Evolutionary conservation across 164 flowering plant genomes (phyloP).

Genomic region (Dillenia turbinata): DNA sequence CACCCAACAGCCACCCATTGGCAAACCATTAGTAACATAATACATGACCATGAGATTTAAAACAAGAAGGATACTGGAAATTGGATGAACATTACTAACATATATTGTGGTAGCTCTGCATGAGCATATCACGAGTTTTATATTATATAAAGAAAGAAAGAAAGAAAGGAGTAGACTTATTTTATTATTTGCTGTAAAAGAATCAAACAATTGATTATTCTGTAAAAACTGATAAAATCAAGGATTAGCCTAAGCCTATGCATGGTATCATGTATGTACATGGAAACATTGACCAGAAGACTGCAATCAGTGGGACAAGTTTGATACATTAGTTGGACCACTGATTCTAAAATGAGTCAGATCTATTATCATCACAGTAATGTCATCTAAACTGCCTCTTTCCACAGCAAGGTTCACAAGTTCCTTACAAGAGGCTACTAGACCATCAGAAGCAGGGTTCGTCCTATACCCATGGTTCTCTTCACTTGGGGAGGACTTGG

Average conservation of each 20-base stretch:
- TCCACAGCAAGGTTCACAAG: conserved; percentile 53
- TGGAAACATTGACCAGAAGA: conserved; percentile 1
- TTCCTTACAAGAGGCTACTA: conserved; percentile 59
- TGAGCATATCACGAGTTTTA: too few relatives aligned
- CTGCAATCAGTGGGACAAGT: not conserved
- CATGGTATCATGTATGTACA: conserved; percentile 3
- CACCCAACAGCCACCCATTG: too few relatives aligned
- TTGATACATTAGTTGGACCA: conserved; percentile 8
- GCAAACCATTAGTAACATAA: too few relatives aligned
- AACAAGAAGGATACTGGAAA: too few relatives aligned
- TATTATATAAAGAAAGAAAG: too few relatives aligned
- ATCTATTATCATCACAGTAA: conserved; percentile 82
- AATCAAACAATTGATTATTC: not conserved
- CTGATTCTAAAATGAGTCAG: conserved; percentile 36
- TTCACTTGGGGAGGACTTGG: conserved; percentile 7
- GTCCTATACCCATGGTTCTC: conserved; percentile 19
- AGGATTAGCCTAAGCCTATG: not conserved
- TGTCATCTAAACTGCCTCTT: conserved; percentile 76
- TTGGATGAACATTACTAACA: too few relatives aligned
- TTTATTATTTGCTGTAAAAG: not conserved
- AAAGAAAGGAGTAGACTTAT: not conserved
- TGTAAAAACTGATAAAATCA: not conserved
- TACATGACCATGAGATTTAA: too few relatives aligned
- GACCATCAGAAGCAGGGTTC: conserved; percentile 20
- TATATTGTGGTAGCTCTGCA: too few relatives aligned